These are phyloP conservation scores for Barbarea vulgaris DNA, from an alignment of 345 rosid species.

Conservation along the genomic window DNA sequence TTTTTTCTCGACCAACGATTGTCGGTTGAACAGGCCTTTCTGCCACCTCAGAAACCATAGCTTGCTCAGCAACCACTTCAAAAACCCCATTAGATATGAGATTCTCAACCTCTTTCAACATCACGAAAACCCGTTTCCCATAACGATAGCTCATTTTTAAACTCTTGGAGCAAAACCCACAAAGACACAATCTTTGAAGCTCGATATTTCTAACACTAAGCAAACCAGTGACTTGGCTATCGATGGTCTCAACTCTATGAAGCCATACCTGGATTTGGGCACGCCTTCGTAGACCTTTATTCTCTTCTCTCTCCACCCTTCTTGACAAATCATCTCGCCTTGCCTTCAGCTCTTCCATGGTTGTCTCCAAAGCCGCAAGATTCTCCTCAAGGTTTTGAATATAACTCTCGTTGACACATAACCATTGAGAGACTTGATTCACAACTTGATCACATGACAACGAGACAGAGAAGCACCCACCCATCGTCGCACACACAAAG, in stretches of 20 bases:
- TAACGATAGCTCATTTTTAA: background rate
- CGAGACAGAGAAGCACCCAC: background rate
- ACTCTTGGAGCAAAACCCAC: conserved; percentile 15
- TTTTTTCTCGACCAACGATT: conserved; percentile 6
- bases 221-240: background rate
- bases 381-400: conserved; percentile 8
- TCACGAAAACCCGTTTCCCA: conserved; percentile 1
- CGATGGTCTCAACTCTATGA: background rate
- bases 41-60: background rate
- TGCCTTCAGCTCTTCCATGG: background rate
- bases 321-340: background rate
- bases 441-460: background rate
- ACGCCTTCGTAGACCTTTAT: background rate
- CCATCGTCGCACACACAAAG: background rate
- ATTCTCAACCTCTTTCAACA: background rate
- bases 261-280: conserved; percentile 9
- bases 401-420: background rate
- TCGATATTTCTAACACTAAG: background rate
- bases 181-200: conserved; percentile 9
- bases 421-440: background rate
- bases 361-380: background rate
- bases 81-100: background rate
- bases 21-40: background rate
- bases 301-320: conserved; percentile 12
- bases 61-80: conserved; percentile 1